A percentile compares a stretch with the other conserved stretches of the same genome.
phyloP scores from a whole-genome alignment of 805 yeast genomes.

The Kodamaea neixiangensis region DNA sequence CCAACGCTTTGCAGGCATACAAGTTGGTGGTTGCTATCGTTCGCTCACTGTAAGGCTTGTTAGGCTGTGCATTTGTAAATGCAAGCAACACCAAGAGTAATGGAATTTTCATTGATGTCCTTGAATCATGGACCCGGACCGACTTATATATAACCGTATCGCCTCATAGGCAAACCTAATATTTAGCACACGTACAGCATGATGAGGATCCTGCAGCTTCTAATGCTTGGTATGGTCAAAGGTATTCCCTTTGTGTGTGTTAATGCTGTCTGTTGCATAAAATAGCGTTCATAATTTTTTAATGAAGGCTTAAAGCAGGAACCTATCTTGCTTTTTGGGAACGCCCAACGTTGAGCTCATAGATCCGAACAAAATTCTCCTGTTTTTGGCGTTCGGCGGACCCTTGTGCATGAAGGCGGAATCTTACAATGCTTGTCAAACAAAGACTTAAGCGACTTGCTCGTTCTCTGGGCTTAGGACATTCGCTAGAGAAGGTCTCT shows the following conservation, averaged over 20 bases:
- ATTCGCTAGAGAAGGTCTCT: no score
- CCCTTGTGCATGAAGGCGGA: not conserved
- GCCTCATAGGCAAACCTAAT: not conserved
- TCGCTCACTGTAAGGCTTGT: not conserved
- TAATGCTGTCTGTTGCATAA: not conserved
- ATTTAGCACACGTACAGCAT: not conserved
- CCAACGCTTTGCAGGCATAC: conserved; percentile 6
- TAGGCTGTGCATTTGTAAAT: not conserved
- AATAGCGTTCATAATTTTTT: not conserved
- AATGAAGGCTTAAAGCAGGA: not conserved
- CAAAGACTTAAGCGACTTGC: not conserved
- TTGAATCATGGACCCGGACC: not conserved
- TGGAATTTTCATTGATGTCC: not conserved
- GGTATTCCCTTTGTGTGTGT: not conserved
- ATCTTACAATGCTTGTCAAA: not conserved
- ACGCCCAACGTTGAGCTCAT: not conserved
- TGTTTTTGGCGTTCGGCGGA: not conserved
- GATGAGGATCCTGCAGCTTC: not conserved
- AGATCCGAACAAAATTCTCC: not conserved
- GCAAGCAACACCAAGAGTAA: conserved; percentile 1
- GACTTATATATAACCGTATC: not conserved
- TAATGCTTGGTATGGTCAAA: not conserved
- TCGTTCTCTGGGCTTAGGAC: not conserved
- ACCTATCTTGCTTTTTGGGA: not conserved
- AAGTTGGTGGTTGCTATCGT: not conserved